Base-by-base conservation (phyloP, 1,284 basidiomycete genomes). In the Cutaneotrichosporon sp. region DNA sequence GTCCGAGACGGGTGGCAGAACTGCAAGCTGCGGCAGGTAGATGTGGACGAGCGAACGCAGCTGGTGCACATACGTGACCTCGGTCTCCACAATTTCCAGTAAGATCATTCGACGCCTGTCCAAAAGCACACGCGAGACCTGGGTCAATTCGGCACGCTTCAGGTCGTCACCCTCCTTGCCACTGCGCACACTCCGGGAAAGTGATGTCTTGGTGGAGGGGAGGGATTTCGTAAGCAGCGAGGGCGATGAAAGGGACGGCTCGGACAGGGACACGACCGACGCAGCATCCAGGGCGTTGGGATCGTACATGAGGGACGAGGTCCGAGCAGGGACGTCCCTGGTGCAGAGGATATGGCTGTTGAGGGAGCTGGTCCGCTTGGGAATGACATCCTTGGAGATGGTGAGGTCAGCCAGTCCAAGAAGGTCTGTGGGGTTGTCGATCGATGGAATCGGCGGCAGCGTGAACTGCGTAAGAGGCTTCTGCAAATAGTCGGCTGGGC, bases 51-150 rank as follows among this genome's bases (percentile, higher is more conserved):
- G 79, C 13, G 81, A 80, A 53, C 83, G 81, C 60, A 96, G 72
- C 70, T 91, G 88, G 48, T 80, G 73, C 13, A 90, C 79, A 68
- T 94, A 96, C 7, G 83, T 82, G 17, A 84, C 78, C 75, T 96
- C 91, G 0, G 90, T 92, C 56, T 83, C 80, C 33, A 93, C 79
- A 33, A 96, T 78, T 74, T 96, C 91, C n/a, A 75, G 60, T 0
- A 76, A 49, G 39, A 72, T 65, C 65, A 73, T 72, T 35, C 64
- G 65, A 3, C 69, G 59, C 48, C 67, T 66, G 46, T 70, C 67
- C 18, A 67, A 42, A 4, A 54, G 47, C 5, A 37, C 46, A 45
- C 53, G 14, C 36, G 42, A 67, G 40, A 41, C 66, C 65, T n/a
- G 49, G 52, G 8, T 67, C 54, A 43, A 41, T 17, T 41, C 30